phyloP scores from a whole-genome alignment of 495 filamentous ascomycete genomes.

The Polyplosphaeria fusca region DNA sequence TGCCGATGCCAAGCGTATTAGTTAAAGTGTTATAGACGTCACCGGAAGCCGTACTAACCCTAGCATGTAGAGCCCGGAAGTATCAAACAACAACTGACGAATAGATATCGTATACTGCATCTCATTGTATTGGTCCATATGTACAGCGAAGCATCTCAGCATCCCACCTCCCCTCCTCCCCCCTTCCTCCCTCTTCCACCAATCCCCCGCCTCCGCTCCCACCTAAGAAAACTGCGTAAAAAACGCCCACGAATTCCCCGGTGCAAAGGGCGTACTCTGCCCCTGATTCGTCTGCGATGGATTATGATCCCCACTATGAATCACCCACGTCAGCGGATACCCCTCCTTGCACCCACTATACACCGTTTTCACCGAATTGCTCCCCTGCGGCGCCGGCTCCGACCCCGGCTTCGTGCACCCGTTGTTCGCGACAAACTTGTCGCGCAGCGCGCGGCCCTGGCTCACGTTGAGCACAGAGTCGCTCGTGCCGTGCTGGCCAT shows the following conservation, averaged over 20 bases:
- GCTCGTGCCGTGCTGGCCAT: conserved; percentile 3
- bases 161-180: no score
- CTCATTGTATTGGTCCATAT: no score
- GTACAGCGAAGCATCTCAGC: no score
- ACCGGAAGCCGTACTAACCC: no score
- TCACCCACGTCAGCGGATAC: conserved; percentile 8
- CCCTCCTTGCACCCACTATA: conserved; percentile 6
- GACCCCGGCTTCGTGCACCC: conserved; percentile 3
- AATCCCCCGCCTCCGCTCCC: no score
- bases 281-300: conserved; percentile 1
- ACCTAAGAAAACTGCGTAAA: conserved; percentile 19
- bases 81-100: no score
- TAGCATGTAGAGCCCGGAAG: no score
- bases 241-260: conserved; percentile 5
- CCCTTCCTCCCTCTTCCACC: no score
- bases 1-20: no score
- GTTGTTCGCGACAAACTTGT: conserved; percentile 12
- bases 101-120: no score
- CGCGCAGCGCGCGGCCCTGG: conserved; percentile 2
- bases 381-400: neutral
- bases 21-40: no score
- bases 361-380: conserved; percentile 4
- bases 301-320: conserved; percentile 7
- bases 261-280: conserved; percentile 1
- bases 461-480: conserved; percentile 7